Conservation (phyloP, 2,329 filamentous ascomycete species). For the Talaromyces islandicus region DNA sequence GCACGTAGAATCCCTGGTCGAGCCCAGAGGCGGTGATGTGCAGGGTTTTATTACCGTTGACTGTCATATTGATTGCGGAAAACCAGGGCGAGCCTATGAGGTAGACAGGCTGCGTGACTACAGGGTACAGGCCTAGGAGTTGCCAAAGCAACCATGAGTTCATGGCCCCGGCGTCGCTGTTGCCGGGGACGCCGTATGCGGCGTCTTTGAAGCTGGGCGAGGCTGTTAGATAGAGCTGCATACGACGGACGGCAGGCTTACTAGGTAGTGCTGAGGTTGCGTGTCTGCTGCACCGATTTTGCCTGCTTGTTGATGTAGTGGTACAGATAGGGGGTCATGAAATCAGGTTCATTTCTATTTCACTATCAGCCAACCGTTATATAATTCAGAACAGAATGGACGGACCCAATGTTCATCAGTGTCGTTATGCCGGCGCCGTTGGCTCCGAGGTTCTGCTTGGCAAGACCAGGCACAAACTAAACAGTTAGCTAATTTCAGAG, state of each 20-base stretch:
- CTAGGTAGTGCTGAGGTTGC: slow-evolving; percentile 53
- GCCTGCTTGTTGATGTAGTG: slow-evolving; percentile 62
- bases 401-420: slow-evolving; percentile 50
- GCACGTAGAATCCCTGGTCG: slow-evolving; percentile 45
- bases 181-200: slow-evolving; percentile 57
- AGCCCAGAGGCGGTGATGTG: slow-evolving; percentile 44
- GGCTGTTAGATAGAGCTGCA: background rate
- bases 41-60: slow-evolving; percentile 29
- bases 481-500: background rate
- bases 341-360: slow-evolving; percentile 61
- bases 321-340: slow-evolving; percentile 63
- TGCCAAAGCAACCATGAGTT: slow-evolving; percentile 49
- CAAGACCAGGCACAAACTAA: slow-evolving; percentile 39
- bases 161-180: slow-evolving; percentile 58
- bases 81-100: slow-evolving; percentile 44
- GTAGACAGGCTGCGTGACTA: slow-evolving; percentile 45
- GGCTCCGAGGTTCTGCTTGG: slow-evolving; percentile 22
- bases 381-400: background rate
- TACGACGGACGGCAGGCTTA: slow-evolving; percentile 6
- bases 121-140: slow-evolving; percentile 44
- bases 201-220: slow-evolving; percentile 47
- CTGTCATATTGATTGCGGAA: slow-evolving; percentile 27
- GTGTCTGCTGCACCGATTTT: slow-evolving; percentile 54
- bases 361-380: background rate
- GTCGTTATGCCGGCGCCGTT: slow-evolving; percentile 36